Evolutionary conservation across 495 filamentous ascomycete genomes (phyloP).

Genomic region (Evernia prunastri): DNA sequence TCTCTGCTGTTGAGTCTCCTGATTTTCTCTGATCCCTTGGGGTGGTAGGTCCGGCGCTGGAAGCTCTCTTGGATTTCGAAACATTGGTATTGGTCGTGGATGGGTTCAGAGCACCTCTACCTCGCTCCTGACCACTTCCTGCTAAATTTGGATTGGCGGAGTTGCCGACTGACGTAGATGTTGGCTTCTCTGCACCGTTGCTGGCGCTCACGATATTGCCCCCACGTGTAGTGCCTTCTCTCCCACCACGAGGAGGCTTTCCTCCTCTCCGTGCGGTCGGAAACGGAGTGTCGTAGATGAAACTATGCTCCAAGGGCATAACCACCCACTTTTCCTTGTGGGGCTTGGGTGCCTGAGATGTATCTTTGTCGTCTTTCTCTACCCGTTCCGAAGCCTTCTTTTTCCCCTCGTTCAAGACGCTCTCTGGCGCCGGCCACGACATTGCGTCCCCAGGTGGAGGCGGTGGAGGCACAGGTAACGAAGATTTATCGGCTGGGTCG

Average conservation of each 20-base stretch:
- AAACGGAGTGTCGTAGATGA: slow-evolving; percentile 76
- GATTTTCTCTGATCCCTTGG: slow-evolving; percentile 41
- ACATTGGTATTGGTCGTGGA: slow-evolving; percentile 26
- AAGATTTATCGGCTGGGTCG: slow-evolving; percentile 24
- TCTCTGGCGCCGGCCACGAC: slow-evolving; percentile 87
- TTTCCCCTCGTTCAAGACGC: slow-evolving; percentile 65
- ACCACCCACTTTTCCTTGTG: slow-evolving; percentile 69
- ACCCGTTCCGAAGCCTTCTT: slow-evolving; percentile 58
- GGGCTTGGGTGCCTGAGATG: slow-evolving; percentile 43
- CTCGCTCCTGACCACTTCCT: slow-evolving; percentile 28
- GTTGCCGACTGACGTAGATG: background rate
- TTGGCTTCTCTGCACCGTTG: slow-evolving; percentile 35
- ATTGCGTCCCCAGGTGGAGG: slow-evolving; percentile 65
- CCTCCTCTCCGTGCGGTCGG: slow-evolving; percentile 59
- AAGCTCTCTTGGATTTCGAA: slow-evolving; percentile 37
- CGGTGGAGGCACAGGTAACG: slow-evolving; percentile 38
- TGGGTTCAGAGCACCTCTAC: slow-evolving; percentile 29
- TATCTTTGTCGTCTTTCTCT: slow-evolving; percentile 63
- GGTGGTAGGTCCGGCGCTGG: slow-evolving; percentile 36
- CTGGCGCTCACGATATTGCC: slow-evolving; percentile 40
- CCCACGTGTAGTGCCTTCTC: slow-evolving; percentile 51
- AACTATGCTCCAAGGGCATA: slow-evolving; percentile 66
- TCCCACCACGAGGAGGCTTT: slow-evolving; percentile 45
- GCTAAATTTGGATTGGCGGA: background rate
- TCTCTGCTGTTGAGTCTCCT: slow-evolving; percentile 34